These are phyloP conservation scores for Mesembryanthemum crystallinum DNA, from an alignment of 148 eudicot species.

Conservation along the genomic window DNA sequence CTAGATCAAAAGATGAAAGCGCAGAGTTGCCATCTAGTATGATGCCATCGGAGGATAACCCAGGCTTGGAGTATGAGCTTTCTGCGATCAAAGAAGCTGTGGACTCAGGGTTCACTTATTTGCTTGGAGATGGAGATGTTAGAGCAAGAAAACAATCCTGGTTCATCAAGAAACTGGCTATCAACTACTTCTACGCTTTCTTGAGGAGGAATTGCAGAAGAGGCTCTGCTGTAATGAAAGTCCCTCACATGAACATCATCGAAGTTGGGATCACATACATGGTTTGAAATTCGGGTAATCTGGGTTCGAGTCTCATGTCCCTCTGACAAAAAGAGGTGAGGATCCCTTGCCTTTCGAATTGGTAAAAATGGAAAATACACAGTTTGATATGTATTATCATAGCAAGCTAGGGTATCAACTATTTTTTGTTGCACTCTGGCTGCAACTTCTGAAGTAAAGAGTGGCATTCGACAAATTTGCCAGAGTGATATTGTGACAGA, in stretches of 20 bases:
- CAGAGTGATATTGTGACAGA: no score
- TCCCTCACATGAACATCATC: slow-evolving; percentile 85
- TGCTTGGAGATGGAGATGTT: slow-evolving; percentile 79
- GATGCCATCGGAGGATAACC: slow-evolving; percentile 54
- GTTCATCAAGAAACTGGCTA: slow-evolving; percentile 74
- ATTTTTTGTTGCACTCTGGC: neutral
- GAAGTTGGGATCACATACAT: slow-evolving; percentile 86
- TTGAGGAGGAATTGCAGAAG: slow-evolving; percentile 87
- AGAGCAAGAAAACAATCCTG: slow-evolving; percentile 75
- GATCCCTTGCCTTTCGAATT: no score
- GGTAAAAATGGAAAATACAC: no score
- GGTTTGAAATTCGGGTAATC: slow-evolving; percentile 16
- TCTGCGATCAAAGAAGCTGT: slow-evolving; percentile 72
- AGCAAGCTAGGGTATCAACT: neutral
- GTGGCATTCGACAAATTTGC: no score
- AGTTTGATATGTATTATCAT: slow-evolving; percentile 10
- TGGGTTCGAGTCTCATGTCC: no score
- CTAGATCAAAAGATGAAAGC: slow-evolving; percentile 13
- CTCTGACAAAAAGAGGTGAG: no score
- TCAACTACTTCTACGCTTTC: slow-evolving; percentile 85
- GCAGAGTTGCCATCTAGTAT: slow-evolving; percentile 42
- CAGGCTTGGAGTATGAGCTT: slow-evolving; percentile 75
- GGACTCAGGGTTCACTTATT: slow-evolving; percentile 82
- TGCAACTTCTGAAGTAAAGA: no score
- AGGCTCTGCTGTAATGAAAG: slow-evolving; percentile 74